Evolutionary conservation across 768 basidiomycete genomes (phyloP), one percentile per base, ranked within the genome.

Genomic region (Rhizopogon vulgaris): DNA sequence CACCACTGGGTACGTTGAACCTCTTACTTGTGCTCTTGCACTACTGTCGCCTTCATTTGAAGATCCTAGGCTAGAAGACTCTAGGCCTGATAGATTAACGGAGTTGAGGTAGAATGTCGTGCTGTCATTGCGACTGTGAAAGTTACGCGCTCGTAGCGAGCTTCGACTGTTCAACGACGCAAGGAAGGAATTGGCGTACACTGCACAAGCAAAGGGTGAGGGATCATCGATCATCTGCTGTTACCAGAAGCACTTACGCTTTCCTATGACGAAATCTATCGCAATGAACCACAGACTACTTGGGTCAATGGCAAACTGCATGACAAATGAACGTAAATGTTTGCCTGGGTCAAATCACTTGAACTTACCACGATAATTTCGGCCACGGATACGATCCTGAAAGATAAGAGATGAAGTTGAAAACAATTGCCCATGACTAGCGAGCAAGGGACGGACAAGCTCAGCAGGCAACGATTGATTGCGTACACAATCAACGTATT

Each of bases 381-480:
- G 11, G 58, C 47, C 11, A 61, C 41, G 12, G 63, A 61, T 10
- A 62, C 52, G 6, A 45, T 28, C 25, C 63, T 64, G n/a, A 3
- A 43, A 15, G 9, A 36, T 9, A 46, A 49, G n/a, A 48, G 11
- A 11, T 36, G 18, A 49, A 22, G 25, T 38, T 36, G 22, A 5
- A 22, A 11, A 34, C 18, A 30, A 30, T 30, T 30, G 9, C 8
- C 28, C 22, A 22, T 22, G 22, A 22, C 2, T 22, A 22, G 22
- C 22, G 17, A 46, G 24, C 4, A 32, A 45, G 18, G 15, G 2
- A 64, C 74, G 49, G 52, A 78, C 76, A 74, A 73, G 25, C 76
- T 78, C 36, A 78, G 58, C 11, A 78, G 53, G 49, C 76, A 78
- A 5, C 76, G 76, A 53, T 78, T 78, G 55, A 78, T 74, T 4